Evolutionary conservation across 352 stramenopile species (phyloP), one percentile per base, ranked within the genome.

Genomic region (Pythium utonaiense): DNA sequence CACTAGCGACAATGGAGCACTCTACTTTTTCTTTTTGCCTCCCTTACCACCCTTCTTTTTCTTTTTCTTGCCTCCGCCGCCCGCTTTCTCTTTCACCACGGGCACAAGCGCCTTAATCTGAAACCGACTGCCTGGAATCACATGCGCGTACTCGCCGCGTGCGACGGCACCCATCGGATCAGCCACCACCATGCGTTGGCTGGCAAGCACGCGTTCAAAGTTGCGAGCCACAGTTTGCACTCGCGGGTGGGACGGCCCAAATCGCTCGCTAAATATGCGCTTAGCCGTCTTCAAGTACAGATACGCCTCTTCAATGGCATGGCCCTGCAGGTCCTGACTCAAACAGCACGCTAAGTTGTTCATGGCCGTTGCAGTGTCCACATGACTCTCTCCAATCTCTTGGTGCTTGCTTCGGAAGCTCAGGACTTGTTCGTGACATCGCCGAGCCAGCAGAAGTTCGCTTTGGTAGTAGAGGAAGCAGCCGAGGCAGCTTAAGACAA

Each of bases 331-430:
- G 19, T 73, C 66, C 17, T 87, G 76, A 25, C 76, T 85, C 10
- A 86, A 47, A 44, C 82, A 92, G 48, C 82, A 90, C 8, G 77
- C 80, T 21, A 90, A 59, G 45, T 89, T 92, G 68, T 88, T 90
- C 72, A 92, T 83, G 13, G 77, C 65, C 4, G 81, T 89, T 9
- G 82, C 82, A 3, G 79, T 83, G 52, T 92, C 80, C 13, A 84
- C 47, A 56, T 88, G 61, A 28, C 73, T 53, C 13, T 71, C 62
- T 28, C 74, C 71, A 2, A 64, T 30, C 1, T 58, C 64, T 24
- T 33, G 8, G 57, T 69, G 80, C 6, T 49, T n/a, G 10, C 55
- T 38, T 13, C 80, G 71, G 24, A 70, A 51, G 5, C 71, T 57
- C 36, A 90, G 63, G 2, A 83, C 78, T 33, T 78, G 64, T 38